Percentiles rank a stretch among this genome's conserved stretches.
phyloP scores from a whole-genome alignment of 2,329 filamentous ascomycete genomes.

The Byssochlamys sp. region DNA sequence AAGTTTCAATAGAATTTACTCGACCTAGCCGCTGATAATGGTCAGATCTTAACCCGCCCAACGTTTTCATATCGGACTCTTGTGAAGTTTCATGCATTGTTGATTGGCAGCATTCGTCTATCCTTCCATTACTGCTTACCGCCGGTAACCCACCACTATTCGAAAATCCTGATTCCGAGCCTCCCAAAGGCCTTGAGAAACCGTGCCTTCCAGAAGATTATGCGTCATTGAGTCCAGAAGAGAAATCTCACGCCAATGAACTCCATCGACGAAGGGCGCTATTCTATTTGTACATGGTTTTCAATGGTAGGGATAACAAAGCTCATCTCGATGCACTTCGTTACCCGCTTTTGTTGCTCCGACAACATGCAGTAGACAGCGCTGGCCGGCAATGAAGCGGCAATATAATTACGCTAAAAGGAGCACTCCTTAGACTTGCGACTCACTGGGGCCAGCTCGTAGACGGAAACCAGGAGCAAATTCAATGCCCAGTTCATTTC shows the following conservation, averaged over 20 bases:
- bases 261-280: slow-evolving; percentile 10
- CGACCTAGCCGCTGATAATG: not conserved
- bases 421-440: slow-evolving; percentile 2
- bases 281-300: slow-evolving; percentile 16
- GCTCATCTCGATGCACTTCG: slow-evolving; percentile 12
- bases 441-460: not conserved
- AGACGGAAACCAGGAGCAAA: not conserved
- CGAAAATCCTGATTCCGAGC: slow-evolving; percentile 15
- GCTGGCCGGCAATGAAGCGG: slow-evolving; percentile 16
- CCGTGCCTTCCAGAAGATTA: slow-evolving; percentile 13
- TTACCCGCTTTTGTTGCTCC: slow-evolving; percentile 9
- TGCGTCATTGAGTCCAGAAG: slow-evolving; percentile 7
- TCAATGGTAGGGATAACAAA: slow-evolving; percentile 15
- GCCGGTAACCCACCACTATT: slow-evolving; percentile 13
- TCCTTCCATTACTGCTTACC: slow-evolving; percentile 11
- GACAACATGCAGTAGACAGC: slow-evolving; percentile 14
- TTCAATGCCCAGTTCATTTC: not conserved
- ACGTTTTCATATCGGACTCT: slow-evolving; percentile 14
- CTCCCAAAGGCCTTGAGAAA: slow-evolving; percentile 5
- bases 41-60: slow-evolving; percentile 15
- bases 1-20: not conserved
- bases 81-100: slow-evolving; percentile 13
- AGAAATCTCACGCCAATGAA: slow-evolving; percentile 14
- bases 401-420: slow-evolving; percentile 13
- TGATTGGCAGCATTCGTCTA: slow-evolving; percentile 18